phyloP scores from a whole-genome alignment of 306 rosid species.

The Fragaria vesca region DNA sequence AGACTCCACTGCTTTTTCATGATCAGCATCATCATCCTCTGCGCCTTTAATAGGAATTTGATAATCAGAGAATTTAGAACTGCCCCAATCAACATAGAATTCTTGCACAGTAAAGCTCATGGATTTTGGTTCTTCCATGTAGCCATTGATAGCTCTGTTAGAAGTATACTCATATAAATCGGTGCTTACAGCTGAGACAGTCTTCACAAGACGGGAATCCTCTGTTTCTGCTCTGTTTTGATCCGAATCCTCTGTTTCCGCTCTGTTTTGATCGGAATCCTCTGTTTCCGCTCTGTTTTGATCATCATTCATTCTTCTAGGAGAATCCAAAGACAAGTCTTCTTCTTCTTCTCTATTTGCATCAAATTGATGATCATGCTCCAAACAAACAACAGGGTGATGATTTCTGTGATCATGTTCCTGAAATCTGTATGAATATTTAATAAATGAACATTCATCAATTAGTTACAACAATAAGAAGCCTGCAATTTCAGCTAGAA shows the following conservation, averaged over 20 bases:
- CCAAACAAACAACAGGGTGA: background rate
- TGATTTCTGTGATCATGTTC: constrained; percentile 25
- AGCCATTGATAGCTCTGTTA: constrained; percentile 32
- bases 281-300: background rate
- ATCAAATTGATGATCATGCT: constrained; percentile 12
- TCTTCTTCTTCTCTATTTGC: constrained; percentile 42
- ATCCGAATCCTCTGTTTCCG: constrained; percentile 15
- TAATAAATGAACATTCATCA: background rate
- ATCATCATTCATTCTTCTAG: background rate
- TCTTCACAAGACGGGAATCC: constrained; percentile 7
- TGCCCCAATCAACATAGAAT: constrained; percentile 38
- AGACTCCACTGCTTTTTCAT: background rate
- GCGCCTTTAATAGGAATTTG: constrained; percentile 1
- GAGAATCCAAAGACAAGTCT: constrained; percentile 26
- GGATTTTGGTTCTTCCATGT: constrained; percentile 52
- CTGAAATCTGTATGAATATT: constrained; percentile 38
- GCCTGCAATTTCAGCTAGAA: background rate
- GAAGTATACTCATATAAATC: constrained; percentile 37
- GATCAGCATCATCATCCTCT: background rate
- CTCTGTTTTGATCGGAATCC: background rate
- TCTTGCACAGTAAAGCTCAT: constrained; percentile 47
- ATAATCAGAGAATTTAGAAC: constrained; percentile 18
- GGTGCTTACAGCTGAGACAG: constrained; percentile 24
- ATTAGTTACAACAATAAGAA: background rate
- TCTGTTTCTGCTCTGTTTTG: constrained; percentile 2